Base-by-base conservation (phyloP, 805 yeast genomes). In the Lipomyces spencermartinsiae region DNA sequence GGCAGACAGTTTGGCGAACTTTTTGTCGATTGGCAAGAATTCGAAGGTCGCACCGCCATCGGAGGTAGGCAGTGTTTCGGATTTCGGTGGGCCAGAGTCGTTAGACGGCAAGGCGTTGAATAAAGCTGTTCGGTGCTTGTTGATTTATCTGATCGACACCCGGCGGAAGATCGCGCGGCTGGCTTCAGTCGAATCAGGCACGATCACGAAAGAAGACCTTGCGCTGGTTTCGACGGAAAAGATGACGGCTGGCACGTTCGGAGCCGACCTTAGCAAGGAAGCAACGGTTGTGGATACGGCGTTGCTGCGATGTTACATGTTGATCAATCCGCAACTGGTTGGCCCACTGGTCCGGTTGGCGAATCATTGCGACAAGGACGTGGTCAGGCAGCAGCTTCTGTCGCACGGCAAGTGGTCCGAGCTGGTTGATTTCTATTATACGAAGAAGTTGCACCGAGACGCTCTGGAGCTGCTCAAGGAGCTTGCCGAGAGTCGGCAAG, bases 271-370 rank as follows among this genome's bases (percentile, higher is more conserved):
- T 14, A 71, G 73, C 4, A 74, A 76, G 1, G 74, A 79, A 8
- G 84, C 85, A 0, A 74, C 74, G 4, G 67, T 84, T 1, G 85
- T 95, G 1, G 99, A 94, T 75, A 90, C 97, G 0, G 83, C 92
- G 0, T 81, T 95, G 22, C 92, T 94, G 74, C 82, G 86, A 62
- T 86, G 95, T 68, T 94, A 95, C 75, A 81, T 87, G 66, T 76
- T 86, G n/a, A 85, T 86, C 37, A 86, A 86, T 64, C 90, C 91
- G 0, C 84, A 89, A 69, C 82, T 94, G 76, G 84, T 94, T 14
- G 97, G 94, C 0, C 95, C 98, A 0, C 84, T 94, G 25, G 82
- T 94, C 4, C 82, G 98, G 60, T 83, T 92, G 1, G 85, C 86
- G 34, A 95, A 93, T 76, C 81, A 83, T 72, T 92, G 98, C 79